A percentile compares a stretch with the other conserved stretches of the same genome.
Evolutionary conservation across 768 basidiomycete genomes (phyloP).

Genomic region (Russula vinacea): DNA sequence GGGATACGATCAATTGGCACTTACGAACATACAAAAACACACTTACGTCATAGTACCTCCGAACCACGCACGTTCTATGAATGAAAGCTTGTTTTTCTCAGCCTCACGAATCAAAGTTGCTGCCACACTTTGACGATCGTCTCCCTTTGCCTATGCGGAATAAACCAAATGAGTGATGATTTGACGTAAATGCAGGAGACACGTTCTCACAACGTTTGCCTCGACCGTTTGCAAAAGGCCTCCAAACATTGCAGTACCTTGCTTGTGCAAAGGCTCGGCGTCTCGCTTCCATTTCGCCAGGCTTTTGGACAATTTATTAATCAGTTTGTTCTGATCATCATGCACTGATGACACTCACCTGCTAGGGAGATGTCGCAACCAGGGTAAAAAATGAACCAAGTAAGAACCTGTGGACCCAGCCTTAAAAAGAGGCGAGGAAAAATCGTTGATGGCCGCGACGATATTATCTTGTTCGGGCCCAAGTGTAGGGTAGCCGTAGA

Average conservation of each 20-base stretch:
- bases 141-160: neutral
- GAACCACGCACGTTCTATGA: neutral
- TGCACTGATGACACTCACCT: neutral
- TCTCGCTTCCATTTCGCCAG: neutral
- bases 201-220: neutral
- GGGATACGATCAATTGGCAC: too few relatives aligned
- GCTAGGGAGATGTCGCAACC: neutral
- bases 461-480: too few relatives aligned
- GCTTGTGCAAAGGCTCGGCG: neutral
- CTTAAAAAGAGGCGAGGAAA: too few relatives aligned
- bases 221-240: neutral
- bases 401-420: too few relatives aligned
- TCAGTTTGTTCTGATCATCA: neutral
- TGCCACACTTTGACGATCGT: neutral
- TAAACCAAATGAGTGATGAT: neutral
- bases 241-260: neutral
- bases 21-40: neutral
- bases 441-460: too few relatives aligned
- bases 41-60: constrained; percentile 1
- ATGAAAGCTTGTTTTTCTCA: neutral
- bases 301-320: neutral
- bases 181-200: neutral
- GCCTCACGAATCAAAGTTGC: too few relatives aligned
- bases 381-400: too few relatives aligned
- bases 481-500: too few relatives aligned